Base-by-base conservation (phyloP, 2,329 filamentous ascomycete genomes). In the Stagonosporopsis tanaceti region DNA sequence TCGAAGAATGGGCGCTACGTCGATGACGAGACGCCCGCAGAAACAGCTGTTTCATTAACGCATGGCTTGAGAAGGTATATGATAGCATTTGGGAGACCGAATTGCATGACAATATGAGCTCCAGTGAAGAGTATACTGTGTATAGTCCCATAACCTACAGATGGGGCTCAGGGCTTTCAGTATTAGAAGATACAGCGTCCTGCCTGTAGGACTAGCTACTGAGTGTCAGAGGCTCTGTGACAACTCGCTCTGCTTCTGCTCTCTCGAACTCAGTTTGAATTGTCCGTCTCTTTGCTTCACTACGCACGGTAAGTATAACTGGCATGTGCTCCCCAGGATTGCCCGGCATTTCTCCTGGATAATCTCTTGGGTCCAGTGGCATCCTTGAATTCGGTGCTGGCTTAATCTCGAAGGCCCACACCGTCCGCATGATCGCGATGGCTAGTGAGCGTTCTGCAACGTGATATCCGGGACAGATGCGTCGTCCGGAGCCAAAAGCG, bases 401-500 rank as follows among this genome's bases (percentile, higher is more conserved):
- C 20, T 38, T 32, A 44, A 63, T 63, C 37, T 71, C 58, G 46
- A 74, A 70, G 2, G 61, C 69, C 72, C 72, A 76, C 5, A 74
- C 59, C 7, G 71, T 22, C 4, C 65, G 58, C 25, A 71, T 63
- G 15, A 72, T 64, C 2, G 60, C 62, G 17, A 72, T 57, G 3
- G 64, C 67, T 3, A 75, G 50, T n/a, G 54, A 67, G 7, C 66
- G 63, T 37, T 72, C 66, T 2, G 70, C 71, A 34, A 75, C 59
- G 42, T 75, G 69, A 39, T 70, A 69, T 8, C 71, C 70, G 0
- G 69, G 71, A 46, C 71, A 76, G 22, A 73, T 65, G 14, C 73
- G 64, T 7, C 76, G 62, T 2, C 75, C 76, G 51, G 68, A 67
- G 4, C 74, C 75, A 45, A 74, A 77, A 24, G 63, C 65, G 15